Evolutionary conservation across 2,329 filamentous ascomycete species (phyloP).

Genomic region (Passalora sequoiae): DNA sequence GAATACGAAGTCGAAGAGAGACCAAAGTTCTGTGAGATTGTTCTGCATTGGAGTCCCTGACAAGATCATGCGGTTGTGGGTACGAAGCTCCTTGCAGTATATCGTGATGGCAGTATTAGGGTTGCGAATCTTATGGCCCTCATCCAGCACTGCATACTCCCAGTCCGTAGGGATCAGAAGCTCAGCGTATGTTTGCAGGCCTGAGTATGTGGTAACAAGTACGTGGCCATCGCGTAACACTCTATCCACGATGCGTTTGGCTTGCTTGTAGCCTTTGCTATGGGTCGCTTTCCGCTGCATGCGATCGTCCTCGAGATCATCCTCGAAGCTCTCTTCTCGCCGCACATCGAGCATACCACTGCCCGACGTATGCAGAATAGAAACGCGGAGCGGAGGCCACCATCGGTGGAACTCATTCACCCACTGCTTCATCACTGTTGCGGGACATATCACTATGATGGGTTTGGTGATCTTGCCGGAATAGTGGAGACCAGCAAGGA

Average conservation of each 20-base stretch:
- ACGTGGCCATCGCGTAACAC: conserved; percentile 84
- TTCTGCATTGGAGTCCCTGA: conserved; percentile 98
- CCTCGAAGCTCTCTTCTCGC: conserved; percentile 58
- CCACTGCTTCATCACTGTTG: conserved; percentile 94
- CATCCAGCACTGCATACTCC: conserved; percentile 91
- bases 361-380: conserved; percentile 89
- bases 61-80: conserved; percentile 82
- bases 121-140: conserved; percentile 97
- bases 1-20: conserved; percentile 93
- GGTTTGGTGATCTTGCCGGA: conserved; percentile 79
- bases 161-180: conserved; percentile 77
- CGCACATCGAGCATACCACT: conserved; percentile 88
- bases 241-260: conserved; percentile 72
- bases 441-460: conserved; percentile 85
- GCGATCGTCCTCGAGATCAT: conserved; percentile 51
- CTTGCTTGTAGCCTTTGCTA: conserved; percentile 61
- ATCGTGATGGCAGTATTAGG: conserved; percentile 93
- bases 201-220: conserved; percentile 90
- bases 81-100: conserved; percentile 88
- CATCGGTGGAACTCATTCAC: conserved; percentile 97
- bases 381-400: conserved; percentile 98
- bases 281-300: conserved; percentile 25
- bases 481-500: conserved; percentile 85
- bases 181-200: conserved; percentile 85
- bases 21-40: conserved; percentile 92